Conservation (phyloP, 345 rosid species). For the Populus euphratica region DNA sequence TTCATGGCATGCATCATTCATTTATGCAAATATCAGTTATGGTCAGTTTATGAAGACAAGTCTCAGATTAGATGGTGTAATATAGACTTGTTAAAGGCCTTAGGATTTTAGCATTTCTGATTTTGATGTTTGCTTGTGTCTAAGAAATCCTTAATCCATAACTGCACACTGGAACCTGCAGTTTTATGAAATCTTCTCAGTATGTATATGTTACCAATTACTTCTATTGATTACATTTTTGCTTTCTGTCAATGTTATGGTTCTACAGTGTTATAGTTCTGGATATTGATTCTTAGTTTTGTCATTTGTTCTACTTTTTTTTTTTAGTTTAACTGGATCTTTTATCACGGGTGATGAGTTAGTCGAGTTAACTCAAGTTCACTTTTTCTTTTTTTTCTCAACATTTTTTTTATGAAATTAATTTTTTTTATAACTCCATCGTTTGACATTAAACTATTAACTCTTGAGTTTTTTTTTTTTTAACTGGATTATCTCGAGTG, state of each 20-base stretch:
- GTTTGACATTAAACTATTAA: too few species aligned
- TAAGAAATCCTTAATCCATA: neutral
- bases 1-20: slow-evolving; percentile 1
- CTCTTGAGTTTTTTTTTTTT: too few species aligned
- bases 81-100: neutral
- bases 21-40: neutral
- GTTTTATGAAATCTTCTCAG: neutral
- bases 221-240: neutral
- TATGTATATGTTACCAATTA: neutral
- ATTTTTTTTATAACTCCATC: too few species aligned
- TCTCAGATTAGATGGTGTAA: neutral
- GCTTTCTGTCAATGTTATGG: neutral
- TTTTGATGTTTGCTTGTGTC: neutral
- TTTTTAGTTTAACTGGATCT: too few species aligned
- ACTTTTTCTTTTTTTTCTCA: too few species aligned
- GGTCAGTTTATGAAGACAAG: neutral
- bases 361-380: too few species aligned
- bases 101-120: neutral
- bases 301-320: too few species aligned
- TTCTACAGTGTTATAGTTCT: neutral
- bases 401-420: too few species aligned
- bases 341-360: too few species aligned
- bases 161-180: neutral
- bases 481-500: accelerated
- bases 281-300: neutral